phyloP scores from a whole-genome alignment of 345 rosid genomes.

The Pistacia atlantica region DNA sequence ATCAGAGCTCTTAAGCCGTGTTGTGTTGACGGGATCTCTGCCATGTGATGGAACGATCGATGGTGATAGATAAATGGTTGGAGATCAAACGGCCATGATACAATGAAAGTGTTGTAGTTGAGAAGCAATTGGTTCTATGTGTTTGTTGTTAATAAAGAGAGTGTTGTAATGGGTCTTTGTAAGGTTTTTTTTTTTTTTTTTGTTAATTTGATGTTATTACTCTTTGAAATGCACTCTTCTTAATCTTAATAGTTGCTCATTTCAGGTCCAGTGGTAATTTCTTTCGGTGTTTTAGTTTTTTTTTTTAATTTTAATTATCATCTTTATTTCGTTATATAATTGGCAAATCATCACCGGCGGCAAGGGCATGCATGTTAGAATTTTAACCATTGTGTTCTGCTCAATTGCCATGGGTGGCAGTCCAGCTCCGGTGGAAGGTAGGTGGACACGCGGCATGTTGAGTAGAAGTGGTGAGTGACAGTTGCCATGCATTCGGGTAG shows the following conservation, averaged over 20 bases:
- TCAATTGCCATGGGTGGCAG: not conserved
- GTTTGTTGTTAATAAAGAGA: no score
- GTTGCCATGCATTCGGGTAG: no score
- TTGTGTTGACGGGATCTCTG: not conserved
- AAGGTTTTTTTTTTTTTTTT: not conserved
- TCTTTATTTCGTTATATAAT: no score
- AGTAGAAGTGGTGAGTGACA: not conserved
- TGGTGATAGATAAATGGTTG: not conserved
- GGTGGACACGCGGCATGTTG: not conserved
- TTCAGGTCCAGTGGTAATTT: not conserved
- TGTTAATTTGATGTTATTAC: not conserved
- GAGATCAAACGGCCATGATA: slow-evolving; percentile 1
- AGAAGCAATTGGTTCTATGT: not conserved
- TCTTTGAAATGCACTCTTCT: not conserved
- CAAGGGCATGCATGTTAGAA: not conserved
- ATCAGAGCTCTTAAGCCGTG: slow-evolving; percentile 4
- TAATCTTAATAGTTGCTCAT: not conserved
- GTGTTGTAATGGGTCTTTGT: not conserved
- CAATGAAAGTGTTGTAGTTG: not conserved
- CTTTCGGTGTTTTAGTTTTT: not conserved
- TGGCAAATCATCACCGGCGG: no score
- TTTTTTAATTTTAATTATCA: no score
- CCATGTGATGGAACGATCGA: not conserved
- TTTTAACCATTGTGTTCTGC: not conserved
- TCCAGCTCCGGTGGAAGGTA: not conserved